These are phyloP conservation scores for Puccinia hordei DNA, from an alignment of 1,284 basidiomycete species.

Conservation along the genomic window DNA sequence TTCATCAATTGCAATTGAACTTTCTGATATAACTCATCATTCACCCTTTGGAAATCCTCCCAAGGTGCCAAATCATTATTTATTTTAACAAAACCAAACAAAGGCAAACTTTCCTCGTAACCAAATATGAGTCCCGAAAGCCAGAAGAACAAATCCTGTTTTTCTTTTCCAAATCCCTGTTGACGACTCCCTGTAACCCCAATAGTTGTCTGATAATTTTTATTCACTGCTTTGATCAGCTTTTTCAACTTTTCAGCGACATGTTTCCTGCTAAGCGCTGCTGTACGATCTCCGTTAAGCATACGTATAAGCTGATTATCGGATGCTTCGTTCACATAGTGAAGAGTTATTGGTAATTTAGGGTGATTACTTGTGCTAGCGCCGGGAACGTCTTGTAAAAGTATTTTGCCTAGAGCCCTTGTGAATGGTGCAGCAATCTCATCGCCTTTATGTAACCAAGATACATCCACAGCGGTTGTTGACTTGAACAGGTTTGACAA, in stretches of 20 bases:
- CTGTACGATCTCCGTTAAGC: neutral
- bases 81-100: neutral
- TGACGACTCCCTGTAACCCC: neutral
- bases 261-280: neutral
- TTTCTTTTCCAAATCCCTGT: neutral
- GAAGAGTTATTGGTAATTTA: too few relatives aligned
- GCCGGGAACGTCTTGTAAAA: too few relatives aligned
- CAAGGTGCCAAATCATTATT: neutral
- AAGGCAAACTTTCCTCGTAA: neutral
- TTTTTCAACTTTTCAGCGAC: neutral
- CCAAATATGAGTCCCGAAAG: neutral
- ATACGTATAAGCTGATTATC: neutral
- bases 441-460: neutral
- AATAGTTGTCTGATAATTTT: neutral
- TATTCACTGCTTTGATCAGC: neutral
- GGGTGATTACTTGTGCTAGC: too few relatives aligned
- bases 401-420: too few relatives aligned
- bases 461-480: too few relatives aligned
- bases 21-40: neutral
- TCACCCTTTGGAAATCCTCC: neutral
- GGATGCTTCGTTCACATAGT: neutral
- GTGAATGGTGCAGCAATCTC: too few relatives aligned
- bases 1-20: constrained; percentile 2
- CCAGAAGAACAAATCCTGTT: neutral
- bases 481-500: neutral